Conservation (phyloP, 768 basidiomycete species). For the Clitopilus hobsonii region DNA sequence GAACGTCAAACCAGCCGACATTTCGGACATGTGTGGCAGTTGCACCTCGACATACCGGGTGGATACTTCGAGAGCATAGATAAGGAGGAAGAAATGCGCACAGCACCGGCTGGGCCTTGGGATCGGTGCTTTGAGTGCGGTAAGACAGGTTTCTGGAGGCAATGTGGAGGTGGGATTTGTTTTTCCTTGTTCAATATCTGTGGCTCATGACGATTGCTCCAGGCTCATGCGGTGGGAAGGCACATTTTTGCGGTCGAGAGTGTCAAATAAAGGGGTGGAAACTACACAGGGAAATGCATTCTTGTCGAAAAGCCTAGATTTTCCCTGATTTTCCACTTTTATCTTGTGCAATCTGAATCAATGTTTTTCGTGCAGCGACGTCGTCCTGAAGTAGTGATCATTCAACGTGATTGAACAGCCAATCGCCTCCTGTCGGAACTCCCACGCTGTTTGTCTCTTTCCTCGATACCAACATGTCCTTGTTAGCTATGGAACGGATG, state of each 20-base stretch:
- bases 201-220: background rate
- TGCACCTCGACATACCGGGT: conserved; percentile 27
- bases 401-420: too few relatives aligned
- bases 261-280: too few relatives aligned
- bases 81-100: conserved; percentile 27
- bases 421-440: too few relatives aligned
- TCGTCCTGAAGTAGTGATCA: too few relatives aligned
- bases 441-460: too few relatives aligned
- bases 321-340: too few relatives aligned
- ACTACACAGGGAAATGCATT: conserved; percentile 10
- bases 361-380: too few relatives aligned
- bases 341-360: too few relatives aligned
- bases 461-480: too few relatives aligned
- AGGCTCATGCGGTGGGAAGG: conserved; percentile 22
- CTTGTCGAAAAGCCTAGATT: conserved; percentile 13
- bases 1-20: conserved; percentile 12
- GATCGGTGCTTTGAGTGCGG: conserved; percentile 32
- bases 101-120: conserved; percentile 29
- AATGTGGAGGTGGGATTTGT: conserved; percentile 27
- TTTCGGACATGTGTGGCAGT: conserved; percentile 33
- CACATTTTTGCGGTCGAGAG: conserved; percentile 18
- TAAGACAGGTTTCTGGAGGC: conserved; percentile 27
- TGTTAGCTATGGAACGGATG: too few relatives aligned
- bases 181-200: background rate
- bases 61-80: conserved; percentile 29